These are phyloP conservation scores for Fomitopsis serialis DNA, from an alignment of 768 basidiomycete species.

Conservation along the genomic window DNA sequence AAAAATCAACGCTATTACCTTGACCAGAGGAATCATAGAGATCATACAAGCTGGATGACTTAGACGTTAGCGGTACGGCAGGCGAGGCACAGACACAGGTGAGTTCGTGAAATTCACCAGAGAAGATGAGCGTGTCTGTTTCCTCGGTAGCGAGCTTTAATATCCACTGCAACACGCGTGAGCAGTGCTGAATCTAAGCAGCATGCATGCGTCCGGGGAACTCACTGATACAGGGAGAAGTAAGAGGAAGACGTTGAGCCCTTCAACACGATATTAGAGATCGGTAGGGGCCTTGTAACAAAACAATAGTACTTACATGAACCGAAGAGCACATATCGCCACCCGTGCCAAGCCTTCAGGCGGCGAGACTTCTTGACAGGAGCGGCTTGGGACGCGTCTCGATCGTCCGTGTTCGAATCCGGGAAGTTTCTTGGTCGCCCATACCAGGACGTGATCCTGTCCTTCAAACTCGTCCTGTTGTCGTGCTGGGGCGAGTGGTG, in stretches of 20 bases:
- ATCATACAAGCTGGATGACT: slow-evolving; percentile 50
- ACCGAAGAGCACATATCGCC: slow-evolving; percentile 47
- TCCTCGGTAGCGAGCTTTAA: slow-evolving; percentile 42
- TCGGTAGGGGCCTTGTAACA: background rate
- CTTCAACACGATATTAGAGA: slow-evolving; percentile 27
- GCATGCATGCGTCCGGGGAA: slow-evolving; percentile 3
- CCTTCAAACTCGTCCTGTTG: background rate
- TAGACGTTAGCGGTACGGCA: too few species aligned
- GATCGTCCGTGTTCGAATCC: slow-evolving; percentile 8
- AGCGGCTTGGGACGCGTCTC: background rate
- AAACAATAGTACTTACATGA: slow-evolving; percentile 42
- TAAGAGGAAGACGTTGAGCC: slow-evolving; percentile 65
- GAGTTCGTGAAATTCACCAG: slow-evolving; percentile 37
- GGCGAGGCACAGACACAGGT: background rate
- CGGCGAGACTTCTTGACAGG: background rate
- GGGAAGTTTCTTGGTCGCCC: slow-evolving; percentile 5
- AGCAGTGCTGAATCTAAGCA: background rate
- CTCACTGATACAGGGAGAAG: slow-evolving; percentile 66
- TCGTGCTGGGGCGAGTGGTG: background rate
- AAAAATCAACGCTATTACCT: slow-evolving; percentile 34
- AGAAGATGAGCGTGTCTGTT: slow-evolving; percentile 53
- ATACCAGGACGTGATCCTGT: slow-evolving; percentile 7
- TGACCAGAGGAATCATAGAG: slow-evolving; percentile 74
- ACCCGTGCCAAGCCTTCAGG: slow-evolving; percentile 36
- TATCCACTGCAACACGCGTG: slow-evolving; percentile 41